Percentiles rank a stretch among this genome's conserved stretches.
phyloP scores from a whole-genome alignment of 345 rosid species.

The Syzygium oleosum region DNA sequence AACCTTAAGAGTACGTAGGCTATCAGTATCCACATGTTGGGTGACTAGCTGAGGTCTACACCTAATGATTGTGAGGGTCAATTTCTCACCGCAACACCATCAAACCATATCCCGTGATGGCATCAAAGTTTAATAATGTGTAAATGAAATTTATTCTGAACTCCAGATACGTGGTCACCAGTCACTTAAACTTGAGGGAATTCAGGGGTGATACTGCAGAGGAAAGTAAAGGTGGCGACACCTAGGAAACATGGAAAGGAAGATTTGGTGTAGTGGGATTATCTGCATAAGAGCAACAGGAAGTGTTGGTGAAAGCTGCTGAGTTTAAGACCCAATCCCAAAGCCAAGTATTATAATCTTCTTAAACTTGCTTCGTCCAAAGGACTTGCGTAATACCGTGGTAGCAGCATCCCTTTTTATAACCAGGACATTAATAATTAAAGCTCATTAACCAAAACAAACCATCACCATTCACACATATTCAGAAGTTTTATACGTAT shows the following conservation, averaged over 20 bases:
- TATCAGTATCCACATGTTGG: neutral
- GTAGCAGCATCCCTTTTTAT: neutral
- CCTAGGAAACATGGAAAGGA: neutral
- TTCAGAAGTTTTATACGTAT: accelerated
- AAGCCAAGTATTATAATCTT: neutral
- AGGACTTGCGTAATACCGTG: neutral
- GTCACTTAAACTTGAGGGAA: neutral
- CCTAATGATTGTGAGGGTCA: neutral
- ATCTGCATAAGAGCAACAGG: neutral
- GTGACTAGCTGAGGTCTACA: neutral
- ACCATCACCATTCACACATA: neutral
- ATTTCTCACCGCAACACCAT: neutral
- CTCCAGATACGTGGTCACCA: neutral
- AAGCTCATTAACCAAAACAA: neutral
- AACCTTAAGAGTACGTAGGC: neutral
- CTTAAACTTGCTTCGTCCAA: neutral
- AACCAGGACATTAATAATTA: neutral
- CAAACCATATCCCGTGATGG: neutral
- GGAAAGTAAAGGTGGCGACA: neutral
- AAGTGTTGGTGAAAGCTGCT: neutral
- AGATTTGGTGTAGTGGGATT: neutral
- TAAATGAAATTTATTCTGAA: neutral
- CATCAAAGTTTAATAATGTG: neutral
- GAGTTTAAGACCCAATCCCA: neutral
- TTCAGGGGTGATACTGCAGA: neutral